Percentiles rank a stretch among this genome's conserved stretches.
Conservation (phyloP, 2,329 filamentous ascomycete genomes). For the Sphaceloma murrayae region DNA sequence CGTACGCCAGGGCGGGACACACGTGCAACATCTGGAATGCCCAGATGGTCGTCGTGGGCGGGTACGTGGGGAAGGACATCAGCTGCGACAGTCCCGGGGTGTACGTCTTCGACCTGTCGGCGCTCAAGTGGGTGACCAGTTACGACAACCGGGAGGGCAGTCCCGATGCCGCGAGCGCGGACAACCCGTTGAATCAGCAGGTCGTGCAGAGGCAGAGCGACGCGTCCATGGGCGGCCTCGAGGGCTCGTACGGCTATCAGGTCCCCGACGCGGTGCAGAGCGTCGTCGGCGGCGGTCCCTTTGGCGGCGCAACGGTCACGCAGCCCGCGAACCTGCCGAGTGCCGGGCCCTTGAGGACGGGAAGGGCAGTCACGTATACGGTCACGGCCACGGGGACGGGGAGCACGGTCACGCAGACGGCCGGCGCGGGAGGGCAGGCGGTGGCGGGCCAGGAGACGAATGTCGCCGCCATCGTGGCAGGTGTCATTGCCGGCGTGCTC, state of each 20-base stretch:
- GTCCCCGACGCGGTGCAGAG: conserved; percentile 56
- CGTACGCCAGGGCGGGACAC: conserved; percentile 60
- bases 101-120: conserved; percentile 68
- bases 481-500: conserved; percentile 56
- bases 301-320: conserved; percentile 61
- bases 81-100: conserved; percentile 59
- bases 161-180: conserved; percentile 24
- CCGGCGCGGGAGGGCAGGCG: conserved; percentile 36
- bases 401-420: conserved; percentile 39
- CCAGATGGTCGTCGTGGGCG: conserved; percentile 71
- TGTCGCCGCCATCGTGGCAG: conserved; percentile 47
- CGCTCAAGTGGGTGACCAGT: conserved; percentile 49
- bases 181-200: conserved; percentile 43
- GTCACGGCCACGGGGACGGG: conserved; percentile 41
- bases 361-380: conserved; percentile 59
- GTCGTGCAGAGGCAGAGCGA: conserved; percentile 37
- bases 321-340: conserved; percentile 54
- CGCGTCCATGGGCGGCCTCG: conserved; percentile 42
- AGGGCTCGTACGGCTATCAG: conserved; percentile 54
- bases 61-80: conserved; percentile 52
- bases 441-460: conserved; percentile 37
- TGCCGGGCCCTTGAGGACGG: conserved; percentile 60
- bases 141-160: conserved; percentile 19
- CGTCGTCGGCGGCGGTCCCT: conserved; percentile 57
- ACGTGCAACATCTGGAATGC: conserved; percentile 69